Conservation (phyloP, 2,329 filamentous ascomycete species). For the Pyrenophora tritici-repentis region DNA sequence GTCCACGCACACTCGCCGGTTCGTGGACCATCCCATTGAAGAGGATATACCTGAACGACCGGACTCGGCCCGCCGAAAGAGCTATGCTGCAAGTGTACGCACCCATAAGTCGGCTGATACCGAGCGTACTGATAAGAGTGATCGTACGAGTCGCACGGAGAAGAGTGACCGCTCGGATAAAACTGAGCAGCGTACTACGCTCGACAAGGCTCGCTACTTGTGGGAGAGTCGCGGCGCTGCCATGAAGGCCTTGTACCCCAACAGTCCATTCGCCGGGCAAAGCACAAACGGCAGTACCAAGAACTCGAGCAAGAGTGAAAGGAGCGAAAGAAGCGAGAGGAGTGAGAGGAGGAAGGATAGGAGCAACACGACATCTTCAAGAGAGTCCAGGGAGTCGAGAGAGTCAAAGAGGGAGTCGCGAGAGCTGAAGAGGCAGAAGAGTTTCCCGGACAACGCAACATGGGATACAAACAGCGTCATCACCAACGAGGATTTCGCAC, state of each 20-base stretch:
- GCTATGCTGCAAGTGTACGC: slow-evolving; percentile 35
- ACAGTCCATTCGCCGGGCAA: slow-evolving; percentile 29
- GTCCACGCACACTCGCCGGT: slow-evolving; percentile 25
- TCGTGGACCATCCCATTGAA: slow-evolving; percentile 19
- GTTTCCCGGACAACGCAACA: slow-evolving; percentile 29
- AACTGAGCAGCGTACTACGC: slow-evolving; percentile 9
- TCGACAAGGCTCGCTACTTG: slow-evolving; percentile 37
- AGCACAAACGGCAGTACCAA: slow-evolving; percentile 22
- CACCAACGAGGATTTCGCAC: slow-evolving; percentile 18
- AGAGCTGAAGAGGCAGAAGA: slow-evolving; percentile 16
- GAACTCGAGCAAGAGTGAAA: slow-evolving; percentile 23
- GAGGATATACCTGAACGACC: slow-evolving; percentile 32
- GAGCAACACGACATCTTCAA: slow-evolving; percentile 23
- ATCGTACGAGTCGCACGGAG: slow-evolving; percentile 22
- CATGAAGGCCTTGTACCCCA: slow-evolving; percentile 47
- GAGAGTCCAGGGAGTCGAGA: slow-evolving; percentile 17
- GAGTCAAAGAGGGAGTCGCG: slow-evolving; percentile 12
- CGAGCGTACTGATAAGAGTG: slow-evolving; percentile 26
- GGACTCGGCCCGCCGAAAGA: slow-evolving; percentile 33
- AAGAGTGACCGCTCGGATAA: slow-evolving; percentile 29
- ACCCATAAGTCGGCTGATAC: slow-evolving; percentile 27
- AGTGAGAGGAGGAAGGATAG: slow-evolving; percentile 24
- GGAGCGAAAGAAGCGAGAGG: slow-evolving; percentile 11
- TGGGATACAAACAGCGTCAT: slow-evolving; percentile 34
- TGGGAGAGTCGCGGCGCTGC: slow-evolving; percentile 46